Evolutionary conservation across 805 yeast genomes (phyloP), one percentile per base, ranked within the genome.

Genomic region (Wickerhamiella vanderwaltii): DNA sequence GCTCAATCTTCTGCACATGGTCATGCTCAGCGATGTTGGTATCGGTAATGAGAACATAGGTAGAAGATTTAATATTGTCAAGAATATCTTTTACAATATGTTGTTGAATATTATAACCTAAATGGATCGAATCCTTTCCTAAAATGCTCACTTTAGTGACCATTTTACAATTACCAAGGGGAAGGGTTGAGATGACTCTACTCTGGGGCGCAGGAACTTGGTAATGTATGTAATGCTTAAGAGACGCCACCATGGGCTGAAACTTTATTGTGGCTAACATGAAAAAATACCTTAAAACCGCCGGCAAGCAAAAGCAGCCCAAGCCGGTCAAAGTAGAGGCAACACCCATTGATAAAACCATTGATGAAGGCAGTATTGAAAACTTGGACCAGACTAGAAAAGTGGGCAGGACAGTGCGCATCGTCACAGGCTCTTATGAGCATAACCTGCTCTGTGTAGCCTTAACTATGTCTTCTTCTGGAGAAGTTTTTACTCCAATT

Each of bases 361-460:
- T 39, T 28, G 44, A 39, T n/a, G 39, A 44, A 6, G 44, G 25
- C 6, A 9, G 12, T 6, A 13, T 44, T 13, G 41, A 37, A 6
- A 26, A 38, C 6, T 29, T 45, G 11, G 45, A 45, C 2, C 9
- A 18, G 7, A 37, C 39, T 1, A 26, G 48, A 3, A 13, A 38
- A 5, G 5, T 29, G 3, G 48, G 46, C 19, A 35, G 34, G 5
- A 50, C 53, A 3, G 32, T 88, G 51, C 70, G 98, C 57, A 76
- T 91, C 18, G 72, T 88, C 52, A 94, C 84, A 9, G 98, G 98
- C 19, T 86, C 96, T 0, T 91, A 91, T 54, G 98, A 91, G 63
- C 98, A 91, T 63, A 84, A 86, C 48, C 62, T 91, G 35, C 64
- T 87, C 30, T 86, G 96, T 66, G 67, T 86, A 12, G 83, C 95